These are phyloP conservation scores for Gypsophila paniculata DNA, from an alignment of 179 eudicot species.

Conservation along the genomic window DNA sequence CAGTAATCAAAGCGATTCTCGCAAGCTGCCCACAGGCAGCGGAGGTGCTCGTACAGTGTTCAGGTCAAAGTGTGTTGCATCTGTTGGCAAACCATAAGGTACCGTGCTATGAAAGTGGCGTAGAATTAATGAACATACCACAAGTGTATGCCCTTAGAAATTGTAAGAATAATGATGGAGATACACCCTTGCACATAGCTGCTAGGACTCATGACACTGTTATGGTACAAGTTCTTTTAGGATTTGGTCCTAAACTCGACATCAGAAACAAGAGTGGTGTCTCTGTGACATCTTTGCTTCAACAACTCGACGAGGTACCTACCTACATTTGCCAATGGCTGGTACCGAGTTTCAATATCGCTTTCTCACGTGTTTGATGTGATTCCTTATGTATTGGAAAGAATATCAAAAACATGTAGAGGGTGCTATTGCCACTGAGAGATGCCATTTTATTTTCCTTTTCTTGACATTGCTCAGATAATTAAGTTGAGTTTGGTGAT, in stretches of 20 bases:
- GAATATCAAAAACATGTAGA: too few relatives aligned
- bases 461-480: too few relatives aligned
- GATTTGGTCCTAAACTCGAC: not conserved
- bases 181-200: constrained; percentile 24
- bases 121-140: not conserved
- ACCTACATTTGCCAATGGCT: too few relatives aligned
- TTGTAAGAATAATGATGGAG: constrained; percentile 3
- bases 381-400: too few relatives aligned
- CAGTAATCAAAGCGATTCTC: not conserved
- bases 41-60: not conserved
- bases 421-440: too few relatives aligned
- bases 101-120: not conserved
- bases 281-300: constrained; percentile 11
- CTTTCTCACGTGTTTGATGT: too few relatives aligned
- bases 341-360: too few relatives aligned
- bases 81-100: not conserved
- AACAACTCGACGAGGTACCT: not conserved
- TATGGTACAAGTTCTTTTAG: constrained; percentile 7
- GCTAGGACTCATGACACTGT: not conserved
- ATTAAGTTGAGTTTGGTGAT: too few relatives aligned
- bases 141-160: not conserved
- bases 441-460: too few relatives aligned
- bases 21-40: constrained; percentile 1
- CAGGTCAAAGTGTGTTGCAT: constrained; percentile 14
- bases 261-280: constrained; percentile 19